Evolutionary conservation across 2,329 filamentous ascomycete species (phyloP), one percentile per base, ranked within the genome.

Genomic region (Colletotrichum cuscutae): DNA sequence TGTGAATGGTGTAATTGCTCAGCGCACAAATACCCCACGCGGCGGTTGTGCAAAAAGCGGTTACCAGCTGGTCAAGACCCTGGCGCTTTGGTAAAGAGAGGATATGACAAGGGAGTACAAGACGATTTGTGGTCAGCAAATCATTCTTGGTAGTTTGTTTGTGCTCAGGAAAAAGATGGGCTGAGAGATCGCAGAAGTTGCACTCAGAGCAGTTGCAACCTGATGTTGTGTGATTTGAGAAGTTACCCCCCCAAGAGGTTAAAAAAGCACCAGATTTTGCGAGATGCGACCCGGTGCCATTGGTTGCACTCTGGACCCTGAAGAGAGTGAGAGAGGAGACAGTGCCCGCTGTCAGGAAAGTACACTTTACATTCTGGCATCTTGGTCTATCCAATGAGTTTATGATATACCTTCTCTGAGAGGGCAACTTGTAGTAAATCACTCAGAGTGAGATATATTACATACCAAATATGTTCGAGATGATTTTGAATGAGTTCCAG

Each of bases 261-360:
- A 70, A 72, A 72, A 72, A 72, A 60, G 46, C 70, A 69, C 65
- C 69, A 64, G 42, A 69, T 72, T 72, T 72, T 72, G 65, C 58
- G 53, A 72, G 70, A 26, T 52, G 60, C 46, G 60, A 57, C 71
- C n/a, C 12, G 11, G 46, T 70, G 65, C 60, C 24, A 72, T 73
- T 73, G 60, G 71, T 42, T 57, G 61, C 35, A 57, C 30, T 37
- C 69, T 52, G 70, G 71, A 70, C 71, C 71, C 71, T 73, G 71
- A 35, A 46, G 35, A 56, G 46, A 49, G 54, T 5, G n/a, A 9
- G 54, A 46, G 66, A 42, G 35, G 53, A 54, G 26, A 70, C 70
- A 70, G 66, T 72, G 70, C 28, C 66, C 60, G 49, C 60, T 70
- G 60, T 64, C 63, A 57, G 7, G 8, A n/a, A 35, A 60, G 19